Base-by-base conservation (phyloP, 2,329 filamentous ascomycete genomes). In the Fusarium dimerum region DNA sequence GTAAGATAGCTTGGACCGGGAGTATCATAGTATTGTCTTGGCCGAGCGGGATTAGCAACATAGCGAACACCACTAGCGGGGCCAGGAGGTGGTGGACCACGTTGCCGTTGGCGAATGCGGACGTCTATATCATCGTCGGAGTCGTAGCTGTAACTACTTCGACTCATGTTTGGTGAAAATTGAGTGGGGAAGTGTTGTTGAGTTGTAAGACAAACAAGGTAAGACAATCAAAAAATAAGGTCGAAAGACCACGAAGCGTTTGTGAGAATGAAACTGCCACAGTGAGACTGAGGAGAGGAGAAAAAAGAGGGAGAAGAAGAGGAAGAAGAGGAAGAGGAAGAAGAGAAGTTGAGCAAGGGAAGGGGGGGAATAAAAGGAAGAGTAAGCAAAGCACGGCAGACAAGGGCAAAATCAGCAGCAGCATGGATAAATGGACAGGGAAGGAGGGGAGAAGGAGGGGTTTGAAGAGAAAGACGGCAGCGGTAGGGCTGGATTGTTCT, bases 81-180 rank as follows among this genome's bases (percentile, higher is more conserved):
- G 7, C 20, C 20, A 26, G 20, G 7, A 5, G 73, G 71, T 26
- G 75, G 73, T n/a, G 69, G 72, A 4, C 67, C 70, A 38, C 20
- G 20, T 26, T 26, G 20, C 20, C 71, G 73, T 26, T 73, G 75
- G 47, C 72, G 72, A 54, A 81, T 67, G 42, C 71, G 78, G 59
- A 84, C 74, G 60, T 84, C 77, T 46, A 82, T 62, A 43, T 85
- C 82, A 30, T 83, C 81, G 34, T 84, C 79, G 57, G 80, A 76
- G 50, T 77, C 74, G 61, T 77, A 79, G 63, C 76, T 77, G 63
- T 76, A 77, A 57, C 64, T 72, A 52, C 48, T 50, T 44, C 50
- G 52, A 20, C 63, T 69, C 67, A 71, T 73, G 20, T n/a, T 47
- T 61, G 47, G 17, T 11, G 40, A 2, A 26, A 50, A 9, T 30